phyloP scores from a whole-genome alignment of 1,284 basidiomycete genomes.

The Sanghuangporus weigelae region DNA sequence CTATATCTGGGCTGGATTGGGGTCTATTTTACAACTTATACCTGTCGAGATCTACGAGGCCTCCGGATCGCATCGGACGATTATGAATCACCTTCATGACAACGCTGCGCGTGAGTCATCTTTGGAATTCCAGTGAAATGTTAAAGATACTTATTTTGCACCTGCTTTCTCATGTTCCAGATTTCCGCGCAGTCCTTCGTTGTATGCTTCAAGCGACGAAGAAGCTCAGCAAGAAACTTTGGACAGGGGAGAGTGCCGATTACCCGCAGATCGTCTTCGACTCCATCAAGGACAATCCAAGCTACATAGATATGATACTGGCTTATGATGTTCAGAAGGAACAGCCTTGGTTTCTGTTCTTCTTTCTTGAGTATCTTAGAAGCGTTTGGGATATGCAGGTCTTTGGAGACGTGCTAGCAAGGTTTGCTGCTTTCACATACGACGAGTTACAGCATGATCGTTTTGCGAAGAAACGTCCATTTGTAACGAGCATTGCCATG shows the following conservation, averaged over 20 bases:
- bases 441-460: slow-evolving; percentile 75
- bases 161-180: slow-evolving; percentile 33
- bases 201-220: slow-evolving; percentile 52
- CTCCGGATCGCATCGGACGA: slow-evolving; percentile 37
- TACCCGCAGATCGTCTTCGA: slow-evolving; percentile 75
- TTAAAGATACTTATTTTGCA: not conserved
- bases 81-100: slow-evolving; percentile 60
- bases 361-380: slow-evolving; percentile 54
- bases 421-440: slow-evolving; percentile 64
- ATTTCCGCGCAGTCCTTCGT: slow-evolving; percentile 59
- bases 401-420: slow-evolving; percentile 66
- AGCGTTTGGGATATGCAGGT: slow-evolving; percentile 45
- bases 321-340: slow-evolving; percentile 30
- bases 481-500: slow-evolving; percentile 52
- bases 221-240: slow-evolving; percentile 49
- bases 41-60: slow-evolving; percentile 40
- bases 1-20: slow-evolving; percentile 46
- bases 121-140: not conserved
- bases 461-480: slow-evolving; percentile 52
- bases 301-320: slow-evolving; percentile 49
- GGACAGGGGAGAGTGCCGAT: slow-evolving; percentile 61
- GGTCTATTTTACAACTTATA: slow-evolving; percentile 44
- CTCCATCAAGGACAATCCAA: slow-evolving; percentile 74
- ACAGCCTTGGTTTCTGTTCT: slow-evolving; percentile 43
- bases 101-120: slow-evolving; percentile 53